Conservation (phyloP, 805 yeast species). For the Torulaspora quercuum region DNA sequence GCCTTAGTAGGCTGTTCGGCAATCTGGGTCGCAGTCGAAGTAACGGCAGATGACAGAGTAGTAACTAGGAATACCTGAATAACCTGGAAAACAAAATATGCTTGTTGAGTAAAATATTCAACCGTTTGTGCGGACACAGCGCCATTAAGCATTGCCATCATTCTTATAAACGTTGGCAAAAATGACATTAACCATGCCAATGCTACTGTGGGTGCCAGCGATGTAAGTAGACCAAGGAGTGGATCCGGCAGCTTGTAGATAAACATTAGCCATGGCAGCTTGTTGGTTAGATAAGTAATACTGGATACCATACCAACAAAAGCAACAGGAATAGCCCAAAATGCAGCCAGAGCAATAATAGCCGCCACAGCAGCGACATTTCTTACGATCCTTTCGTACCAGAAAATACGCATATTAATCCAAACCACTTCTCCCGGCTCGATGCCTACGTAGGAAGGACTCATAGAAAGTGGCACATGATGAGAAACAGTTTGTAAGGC, state of each 20-base stretch:
- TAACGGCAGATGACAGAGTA: constrained; percentile 67
- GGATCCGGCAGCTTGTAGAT: constrained; percentile 52
- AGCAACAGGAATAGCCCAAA: constrained; percentile 79
- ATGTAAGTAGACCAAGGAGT: constrained; percentile 62
- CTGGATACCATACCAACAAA: constrained; percentile 74
- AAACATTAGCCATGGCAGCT: constrained; percentile 52
- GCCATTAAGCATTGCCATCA: constrained; percentile 60
- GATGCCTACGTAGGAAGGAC: constrained; percentile 58
- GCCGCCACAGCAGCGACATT: constrained; percentile 49
- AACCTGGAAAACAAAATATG: constrained; percentile 67
- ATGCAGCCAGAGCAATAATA: constrained; percentile 51
- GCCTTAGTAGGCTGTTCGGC: constrained; percentile 56
- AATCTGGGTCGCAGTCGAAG: constrained; percentile 62
- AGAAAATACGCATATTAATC: constrained; percentile 69
- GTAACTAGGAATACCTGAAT: constrained; percentile 69
- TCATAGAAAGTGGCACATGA: constrained; percentile 62
- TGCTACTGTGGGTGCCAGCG: constrained; percentile 64
- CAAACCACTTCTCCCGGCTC: constrained; percentile 63
- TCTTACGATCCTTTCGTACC: constrained; percentile 73
- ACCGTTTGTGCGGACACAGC: constrained; percentile 52
- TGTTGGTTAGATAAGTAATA: constrained; percentile 56
- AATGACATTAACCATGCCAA: constrained; percentile 63
- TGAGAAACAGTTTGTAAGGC: constrained; percentile 63
- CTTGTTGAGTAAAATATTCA: constrained; percentile 62
- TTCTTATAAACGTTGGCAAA: constrained; percentile 61